Base-by-base conservation (phyloP, 1,139 yeast genomes). In the Diutina mesorugosa region DNA sequence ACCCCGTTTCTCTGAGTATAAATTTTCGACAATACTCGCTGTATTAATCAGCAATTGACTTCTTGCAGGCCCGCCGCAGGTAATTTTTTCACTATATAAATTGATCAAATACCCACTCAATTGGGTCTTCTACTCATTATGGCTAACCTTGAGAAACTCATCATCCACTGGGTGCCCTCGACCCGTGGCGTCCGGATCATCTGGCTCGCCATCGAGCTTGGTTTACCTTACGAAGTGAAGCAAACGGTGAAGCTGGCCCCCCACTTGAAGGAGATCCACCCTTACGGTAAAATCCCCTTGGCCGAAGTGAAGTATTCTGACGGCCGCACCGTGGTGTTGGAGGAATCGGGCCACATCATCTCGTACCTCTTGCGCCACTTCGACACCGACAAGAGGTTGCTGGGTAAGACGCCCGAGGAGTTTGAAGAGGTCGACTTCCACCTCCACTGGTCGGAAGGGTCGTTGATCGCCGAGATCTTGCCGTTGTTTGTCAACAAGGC, bases 391-490 rank as follows among this genome's bases (percentile, higher is more conserved):
- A 63, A 69, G 12, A 62, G 70, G 30, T 67, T 79, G 58, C 69
- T 64, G 10, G 75, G 77, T 0, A 55, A 59, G 0, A 63, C 62
- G 45, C 70, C 66, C 8, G 71, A 70, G 26, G 76, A 74, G 46
- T 68, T 67, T 58, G 67, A 71, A 28, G 63, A 69, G 59, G 78
- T 78, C 52, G 80, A 80, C 60, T 83, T 77, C 65, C 80, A 71
- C 60, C 66, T 81, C 56, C 84, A 81, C 62, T 80, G 76, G 60
- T 64, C 80, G 6, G 90, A 84, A 64, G 87, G 84, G 0, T 73
- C 84, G 45, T 66, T 84, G 55, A 18, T 21, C 10, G 30, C 48
- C 14, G 48, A 4, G n/a, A 10, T 46, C 6, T 26, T 46, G n/a
- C 48, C 48, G 9, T n/a, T 5, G 14, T 26, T 46, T n/a, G n/a